Conservation (phyloP, 352 stramenopile genomes). For the Globisporangium paddicum region DNA sequence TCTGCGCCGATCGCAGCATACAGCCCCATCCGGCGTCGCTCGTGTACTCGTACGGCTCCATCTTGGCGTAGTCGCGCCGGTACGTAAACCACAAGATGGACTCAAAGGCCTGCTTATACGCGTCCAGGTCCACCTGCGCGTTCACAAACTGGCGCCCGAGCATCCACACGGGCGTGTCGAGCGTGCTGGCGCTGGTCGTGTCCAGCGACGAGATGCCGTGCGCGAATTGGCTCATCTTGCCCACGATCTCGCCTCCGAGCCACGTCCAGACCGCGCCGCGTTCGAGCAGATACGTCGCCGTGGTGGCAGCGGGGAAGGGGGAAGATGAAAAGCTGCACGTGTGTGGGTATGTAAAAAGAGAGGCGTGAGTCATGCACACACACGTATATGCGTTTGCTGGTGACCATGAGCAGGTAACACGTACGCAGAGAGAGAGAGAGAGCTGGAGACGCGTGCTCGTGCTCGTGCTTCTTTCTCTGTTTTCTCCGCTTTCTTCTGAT, state of each 20-base stretch:
- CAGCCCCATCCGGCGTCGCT: conserved; percentile 95
- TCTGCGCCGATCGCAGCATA: conserved; percentile 94
- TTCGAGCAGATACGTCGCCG: conserved; percentile 17
- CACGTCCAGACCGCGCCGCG: conserved; percentile 20
- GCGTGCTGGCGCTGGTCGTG: conserved; percentile 25
- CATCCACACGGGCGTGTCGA: conserved; percentile 43
- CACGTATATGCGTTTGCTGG: not conserved
- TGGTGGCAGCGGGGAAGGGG: conserved; percentile 2
- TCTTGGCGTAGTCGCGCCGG: conserved; percentile 78
- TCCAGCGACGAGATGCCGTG: conserved; percentile 78
- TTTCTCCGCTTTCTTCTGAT: conserved; percentile 3
- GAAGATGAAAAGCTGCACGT: not conserved
- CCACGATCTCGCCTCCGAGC: conserved; percentile 38
- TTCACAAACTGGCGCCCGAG: conserved; percentile 35
- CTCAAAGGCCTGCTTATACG: conserved; percentile 55
- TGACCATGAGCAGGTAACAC: not conserved
- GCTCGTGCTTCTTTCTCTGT: not conserved
- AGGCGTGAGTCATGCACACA: not conserved
- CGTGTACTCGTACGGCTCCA: conserved; percentile 86
- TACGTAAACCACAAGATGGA: conserved; percentile 90
- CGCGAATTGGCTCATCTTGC: conserved; percentile 75
- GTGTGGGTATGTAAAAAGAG: too few relatives aligned
- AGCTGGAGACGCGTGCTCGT: not conserved
- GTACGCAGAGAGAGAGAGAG: not conserved
- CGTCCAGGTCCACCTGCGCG: conserved; percentile 34